Percentiles rank a stretch among this genome's conserved stretches.
These are phyloP conservation scores for Stevia rebaudiana DNA, from an alignment of 140 eudicot genomes.

Conservation along the genomic window DNA sequence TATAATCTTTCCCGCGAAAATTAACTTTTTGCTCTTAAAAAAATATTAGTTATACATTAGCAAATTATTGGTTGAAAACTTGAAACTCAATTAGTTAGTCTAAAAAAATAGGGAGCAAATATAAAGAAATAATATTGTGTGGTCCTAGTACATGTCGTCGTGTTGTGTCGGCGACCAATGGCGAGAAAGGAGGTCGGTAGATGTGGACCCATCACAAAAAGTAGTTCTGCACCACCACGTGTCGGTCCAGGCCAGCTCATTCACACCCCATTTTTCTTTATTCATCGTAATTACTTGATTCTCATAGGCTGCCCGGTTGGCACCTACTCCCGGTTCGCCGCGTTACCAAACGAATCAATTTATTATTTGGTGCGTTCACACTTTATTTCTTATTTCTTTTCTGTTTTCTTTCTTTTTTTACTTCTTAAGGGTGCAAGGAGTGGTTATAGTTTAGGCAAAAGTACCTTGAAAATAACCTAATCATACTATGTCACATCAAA, in stretches of 20 bases:
- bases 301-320: slow-evolving; percentile 1
- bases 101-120: too few relatives aligned
- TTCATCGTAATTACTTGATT: slow-evolving; percentile 12
- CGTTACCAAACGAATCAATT: slow-evolving; percentile 14
- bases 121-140: background rate
- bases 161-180: slow-evolving; percentile 27
- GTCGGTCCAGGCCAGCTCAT: slow-evolving; percentile 23
- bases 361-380: slow-evolving; percentile 1
- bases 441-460: too few relatives aligned
- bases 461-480: too few relatives aligned
- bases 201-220: slow-evolving; percentile 13
- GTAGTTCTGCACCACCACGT: slow-evolving; percentile 5
- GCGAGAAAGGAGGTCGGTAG: slow-evolving; percentile 22
- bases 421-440: too few relatives aligned
- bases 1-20: too few relatives aligned
- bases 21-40: too few relatives aligned
- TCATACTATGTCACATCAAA: too few relatives aligned
- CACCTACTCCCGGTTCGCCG: slow-evolving; percentile 27
- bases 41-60: too few relatives aligned
- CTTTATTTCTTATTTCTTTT: background rate
- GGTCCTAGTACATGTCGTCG: background rate
- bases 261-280: slow-evolving; percentile 4
- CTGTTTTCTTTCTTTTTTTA: too few relatives aligned
- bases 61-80: too few relatives aligned
- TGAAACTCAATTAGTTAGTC: too few relatives aligned